Conservation (phyloP, 495 filamentous ascomycete species). For the Tuber calosporum region DNA sequence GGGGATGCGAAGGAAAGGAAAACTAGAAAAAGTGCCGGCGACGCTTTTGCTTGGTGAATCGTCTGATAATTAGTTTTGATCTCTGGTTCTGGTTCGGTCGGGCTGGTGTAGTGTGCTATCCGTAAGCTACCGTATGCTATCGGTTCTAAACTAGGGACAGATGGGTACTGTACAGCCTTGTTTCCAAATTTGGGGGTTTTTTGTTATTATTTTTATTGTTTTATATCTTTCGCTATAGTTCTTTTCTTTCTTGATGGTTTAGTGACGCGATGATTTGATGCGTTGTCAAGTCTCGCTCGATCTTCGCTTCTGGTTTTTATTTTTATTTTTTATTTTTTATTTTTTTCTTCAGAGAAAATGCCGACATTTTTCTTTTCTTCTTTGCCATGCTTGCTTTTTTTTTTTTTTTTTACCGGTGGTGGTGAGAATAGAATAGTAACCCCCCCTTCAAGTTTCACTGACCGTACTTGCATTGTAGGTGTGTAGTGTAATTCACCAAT, state of each 20-base stretch:
- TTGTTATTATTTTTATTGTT: neutral
- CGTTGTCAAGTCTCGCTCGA: conserved; percentile 37
- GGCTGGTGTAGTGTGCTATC: neutral
- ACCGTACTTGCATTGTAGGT: neutral
- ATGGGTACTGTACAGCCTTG: neutral
- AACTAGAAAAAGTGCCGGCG: conserved; percentile 32
- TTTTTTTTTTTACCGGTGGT: neutral
- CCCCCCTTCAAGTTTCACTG: conserved; percentile 1
- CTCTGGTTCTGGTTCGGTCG: neutral
- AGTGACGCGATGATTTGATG: conserved; percentile 32
- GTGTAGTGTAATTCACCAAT: neutral
- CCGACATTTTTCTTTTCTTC: neutral
- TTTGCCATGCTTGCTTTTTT: neutral
- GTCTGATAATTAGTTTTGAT: neutral
- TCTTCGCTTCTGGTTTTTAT: conserved; percentile 24
- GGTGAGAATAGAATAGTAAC: neutral
- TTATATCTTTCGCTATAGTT: neutral
- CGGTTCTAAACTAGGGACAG: neutral
- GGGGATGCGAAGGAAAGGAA: conserved; percentile 20
- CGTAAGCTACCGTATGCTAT: neutral
- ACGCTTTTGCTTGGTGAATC: conserved; percentile 13
- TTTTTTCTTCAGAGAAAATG: conserved; percentile 22
- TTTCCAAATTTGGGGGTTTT: neutral
- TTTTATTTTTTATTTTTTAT: conserved; percentile 15
- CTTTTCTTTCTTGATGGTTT: neutral